Evolutionary conservation across 768 basidiomycete genomes (phyloP), one percentile per base, ranked within the genome.

Genomic region (Mycena capillaripes): DNA sequence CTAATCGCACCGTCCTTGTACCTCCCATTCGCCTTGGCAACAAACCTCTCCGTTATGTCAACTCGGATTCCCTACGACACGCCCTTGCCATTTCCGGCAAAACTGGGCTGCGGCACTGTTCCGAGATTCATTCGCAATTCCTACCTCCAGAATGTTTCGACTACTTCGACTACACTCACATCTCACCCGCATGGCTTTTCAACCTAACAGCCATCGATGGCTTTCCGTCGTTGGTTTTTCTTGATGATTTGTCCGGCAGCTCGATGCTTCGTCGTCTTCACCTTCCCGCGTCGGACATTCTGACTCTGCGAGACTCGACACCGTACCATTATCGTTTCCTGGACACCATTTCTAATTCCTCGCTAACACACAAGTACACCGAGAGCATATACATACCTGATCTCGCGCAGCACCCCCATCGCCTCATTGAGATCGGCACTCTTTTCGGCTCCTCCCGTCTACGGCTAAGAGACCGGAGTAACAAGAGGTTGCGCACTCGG

Each of bases 391-490:
- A 84, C 68, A 85, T 89, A 56, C 81, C 80, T 17, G 78, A 82
- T 1, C 84, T 91, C n/a, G 82, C 82, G 4, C 62, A 77, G 32
- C 78, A 82, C 25, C 75, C 77, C 5, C 82, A 89, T 68, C 88
- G 86, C 11, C 86, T 95, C 30, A 77, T 96, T 19, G 89, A 92
- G 66, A 77, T 96, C 17, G 95, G 95, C 11, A 91, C 91, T 0
- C 86, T 95, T 2, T 95, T 95, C 81, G 94, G 93, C 6, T 91
- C 93, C 1, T 90, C 90, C 2, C 88, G 95, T 11, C 82, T 95
- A 2, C 85, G 87, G 27, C 84, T 94, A 0, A 84, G 81, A 25
- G 76, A 83, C 32, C 74, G 76, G 11, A 76, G 76, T 17, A 86
- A 89, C 73, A 77, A 83, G 58, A 79, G 76, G 17, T 76, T 89